Base-by-base conservation (phyloP, 2,329 filamentous ascomycete genomes). In the Nemania bipapillata region DNA sequence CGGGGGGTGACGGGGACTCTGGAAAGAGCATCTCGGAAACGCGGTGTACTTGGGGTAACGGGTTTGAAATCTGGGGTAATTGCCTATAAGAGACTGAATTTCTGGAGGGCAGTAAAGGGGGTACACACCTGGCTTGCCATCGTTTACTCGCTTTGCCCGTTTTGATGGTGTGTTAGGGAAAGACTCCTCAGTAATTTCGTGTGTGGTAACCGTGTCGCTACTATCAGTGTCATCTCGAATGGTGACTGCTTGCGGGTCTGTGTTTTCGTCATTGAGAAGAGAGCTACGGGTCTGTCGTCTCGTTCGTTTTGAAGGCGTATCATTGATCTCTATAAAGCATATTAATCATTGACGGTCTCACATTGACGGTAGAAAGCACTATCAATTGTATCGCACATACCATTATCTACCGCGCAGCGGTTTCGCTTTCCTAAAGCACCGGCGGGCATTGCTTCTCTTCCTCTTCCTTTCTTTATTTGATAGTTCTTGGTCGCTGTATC, bases 1-100 rank as follows among this genome's bases (percentile, higher is more conserved):
- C 92, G 89, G 50, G 95, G 95, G 4, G 95, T 97, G 63, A 91
- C 86, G 2, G 92, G 91, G 22, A 89, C 86, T 70, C 88, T 86
- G 59, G 88, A 87, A 67, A 95, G 86, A 55, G 87, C 93, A 88
- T 97, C 91, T 79, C 92, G 89, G 77, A 93, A 92, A 73, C 93
- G 87, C 28, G 92, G 90, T 11, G 92, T 94, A 24, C 88, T 88
- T 0, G 92, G 92, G 1, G 90, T 92, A 58, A 90, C 83, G 15
- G 88, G 87, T 54, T 81, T 87, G 76, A 83, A 79, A 60, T 68
- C 68, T 32, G 5, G 50, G 72, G 73, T 37, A 70, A 69, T 63
- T 65, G 70, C 55, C 52, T 45, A 12, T 68, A 28, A 55, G 55
- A 42, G 12, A 15, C 24, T 42, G 55, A 45, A 15, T 42, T 50